Conservation (phyloP, 495 filamentous ascomycete species). For the Tuber aestivum region DNA sequence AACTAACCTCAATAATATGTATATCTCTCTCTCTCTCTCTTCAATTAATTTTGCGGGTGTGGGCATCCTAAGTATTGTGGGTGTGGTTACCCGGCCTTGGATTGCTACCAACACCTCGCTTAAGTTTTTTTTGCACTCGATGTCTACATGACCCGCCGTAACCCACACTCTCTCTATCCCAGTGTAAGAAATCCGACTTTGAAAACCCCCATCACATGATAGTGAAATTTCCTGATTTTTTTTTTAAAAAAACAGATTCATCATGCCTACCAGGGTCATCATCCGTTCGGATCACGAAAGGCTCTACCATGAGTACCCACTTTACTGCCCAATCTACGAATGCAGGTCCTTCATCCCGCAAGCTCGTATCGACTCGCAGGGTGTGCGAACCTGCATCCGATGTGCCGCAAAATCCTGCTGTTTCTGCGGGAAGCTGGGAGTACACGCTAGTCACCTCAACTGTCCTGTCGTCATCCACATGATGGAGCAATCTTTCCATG, state of each 20-base stretch:
- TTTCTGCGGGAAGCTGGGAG: not conserved
- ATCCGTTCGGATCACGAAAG: not conserved
- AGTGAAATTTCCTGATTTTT: not conserved
- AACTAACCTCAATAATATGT: too few species aligned
- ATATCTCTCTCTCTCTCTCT: too few species aligned
- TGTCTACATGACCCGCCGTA: too few species aligned
- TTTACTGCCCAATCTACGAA: not conserved
- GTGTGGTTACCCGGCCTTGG: too few species aligned
- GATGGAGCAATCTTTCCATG: not conserved
- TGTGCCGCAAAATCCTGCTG: not conserved
- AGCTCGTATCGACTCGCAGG: not conserved
- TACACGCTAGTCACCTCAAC: not conserved
- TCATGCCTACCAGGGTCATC: not conserved
- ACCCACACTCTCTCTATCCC: not conserved
- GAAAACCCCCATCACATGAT: not conserved
- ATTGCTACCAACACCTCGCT: too few species aligned
- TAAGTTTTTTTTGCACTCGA: too few species aligned
- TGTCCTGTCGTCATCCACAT: not conserved
- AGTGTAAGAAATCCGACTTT: not conserved
- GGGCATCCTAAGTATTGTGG: too few species aligned
- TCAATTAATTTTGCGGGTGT: too few species aligned
- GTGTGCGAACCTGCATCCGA: not conserved
- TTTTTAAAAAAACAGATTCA: not conserved
- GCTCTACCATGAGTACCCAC: not conserved
- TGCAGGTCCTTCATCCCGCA: not conserved